Evolutionary conservation across 805 yeast species (phyloP), one percentile per base, ranked within the genome.

Genomic region (Sporopachydermia quercuum): DNA sequence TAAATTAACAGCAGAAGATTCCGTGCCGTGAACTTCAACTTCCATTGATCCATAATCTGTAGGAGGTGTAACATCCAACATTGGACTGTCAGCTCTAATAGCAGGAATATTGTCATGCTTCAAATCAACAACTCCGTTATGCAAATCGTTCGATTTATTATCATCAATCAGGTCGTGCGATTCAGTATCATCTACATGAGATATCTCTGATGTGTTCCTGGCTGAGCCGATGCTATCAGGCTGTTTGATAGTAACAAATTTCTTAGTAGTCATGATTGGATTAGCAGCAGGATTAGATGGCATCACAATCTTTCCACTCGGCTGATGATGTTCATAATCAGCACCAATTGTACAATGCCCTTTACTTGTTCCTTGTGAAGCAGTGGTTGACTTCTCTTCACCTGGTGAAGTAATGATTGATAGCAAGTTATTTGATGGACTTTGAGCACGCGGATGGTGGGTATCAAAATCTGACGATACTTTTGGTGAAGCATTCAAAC

Each of bases 241-340:
- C 46, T 73, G 66, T 55, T 80, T 80, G 48, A 80, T 79, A 4
- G 76, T 76, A 16, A 80, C 83, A 55, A 74, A 78, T 2, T 75
- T 52, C 45, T 76, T 78, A 37, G 64, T 70, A 1, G 83, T 76
- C 38, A 71, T 74, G 40, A 80, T 55, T 5, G 91, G 91, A 50
- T 79, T 76, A 3, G 73, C 62, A 1, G 89, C 89, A 16, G 73
- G 68, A 51, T 80, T 80, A 16, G 69, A 68, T 3, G 75, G 74
- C 45, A 63, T 68, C 40, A 60, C 34, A 5, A 14, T 6, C 13
- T 34, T 34, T 6, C 36, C 36, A 6, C 11, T 19, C 6, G 30
- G 11, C 30, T 6, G 30, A 15, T 34, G 15, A 34, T 34, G 11
- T 6, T 34, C 15, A n/a, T 6, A n/a, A 6, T 34, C 36, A 6